phyloP scores from a whole-genome alignment of 352 stramenopile genomes.

The Phytophthora cryptogea region DNA sequence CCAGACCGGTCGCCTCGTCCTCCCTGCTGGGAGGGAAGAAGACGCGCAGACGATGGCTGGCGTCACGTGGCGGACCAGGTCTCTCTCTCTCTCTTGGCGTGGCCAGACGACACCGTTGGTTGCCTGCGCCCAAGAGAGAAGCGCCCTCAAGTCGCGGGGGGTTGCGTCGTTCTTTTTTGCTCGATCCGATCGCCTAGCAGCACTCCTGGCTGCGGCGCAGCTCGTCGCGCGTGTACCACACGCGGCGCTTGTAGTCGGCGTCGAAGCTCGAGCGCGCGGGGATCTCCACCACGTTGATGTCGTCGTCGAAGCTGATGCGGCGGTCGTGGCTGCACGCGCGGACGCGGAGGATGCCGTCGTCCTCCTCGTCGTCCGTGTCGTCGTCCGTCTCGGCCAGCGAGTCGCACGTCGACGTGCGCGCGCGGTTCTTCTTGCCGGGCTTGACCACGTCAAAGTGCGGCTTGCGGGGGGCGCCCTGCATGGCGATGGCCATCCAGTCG shows the following conservation, averaged over 20 bases:
- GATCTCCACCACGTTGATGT: slow-evolving; percentile 77
- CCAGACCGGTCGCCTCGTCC: slow-evolving; percentile 6
- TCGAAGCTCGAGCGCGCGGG: slow-evolving; percentile 73
- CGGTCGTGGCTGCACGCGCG: slow-evolving; percentile 72
- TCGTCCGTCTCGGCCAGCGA: slow-evolving; percentile 66
- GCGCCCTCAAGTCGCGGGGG: neutral
- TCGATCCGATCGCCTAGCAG: slow-evolving; percentile 23
- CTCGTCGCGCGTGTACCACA: slow-evolving; percentile 81
- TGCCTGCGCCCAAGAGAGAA: neutral
- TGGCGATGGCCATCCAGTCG: slow-evolving; percentile 55
- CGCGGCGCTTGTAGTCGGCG: slow-evolving; percentile 72
- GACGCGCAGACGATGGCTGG: neutral
- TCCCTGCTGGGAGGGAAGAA: neutral
- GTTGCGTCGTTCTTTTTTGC: slow-evolving; percentile 14
- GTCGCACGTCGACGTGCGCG: slow-evolving; percentile 61
- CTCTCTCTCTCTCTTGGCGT: slow-evolving; percentile 24
- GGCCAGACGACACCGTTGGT: slow-evolving; percentile 12
- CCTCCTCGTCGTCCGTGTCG: slow-evolving; percentile 67
- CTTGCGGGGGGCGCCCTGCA: slow-evolving; percentile 24
- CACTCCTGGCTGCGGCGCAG: slow-evolving; percentile 53
- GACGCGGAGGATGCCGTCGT: slow-evolving; percentile 52
- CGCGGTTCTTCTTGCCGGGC: slow-evolving; percentile 38
- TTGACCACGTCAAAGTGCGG: slow-evolving; percentile 36
- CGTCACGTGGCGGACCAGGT: slow-evolving; percentile 6
- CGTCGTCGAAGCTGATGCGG: slow-evolving; percentile 79